phyloP scores from a whole-genome alignment of 768 basidiomycete species.

The Mycena belliarum region DNA sequence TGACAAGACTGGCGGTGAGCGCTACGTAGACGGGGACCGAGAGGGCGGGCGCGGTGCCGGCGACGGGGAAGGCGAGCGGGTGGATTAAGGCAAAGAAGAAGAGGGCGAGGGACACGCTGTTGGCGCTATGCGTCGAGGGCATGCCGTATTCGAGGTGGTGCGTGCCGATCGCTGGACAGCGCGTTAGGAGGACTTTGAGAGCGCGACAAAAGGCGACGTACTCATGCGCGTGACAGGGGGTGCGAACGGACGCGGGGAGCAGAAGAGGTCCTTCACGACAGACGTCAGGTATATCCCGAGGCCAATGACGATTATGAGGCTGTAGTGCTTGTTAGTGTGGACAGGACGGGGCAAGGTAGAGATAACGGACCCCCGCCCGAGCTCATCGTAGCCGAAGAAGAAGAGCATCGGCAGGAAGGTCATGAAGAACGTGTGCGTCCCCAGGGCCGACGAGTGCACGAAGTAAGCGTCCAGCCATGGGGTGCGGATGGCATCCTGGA shows the following conservation, averaged over 20 bases:
- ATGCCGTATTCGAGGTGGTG: conserved; percentile 94
- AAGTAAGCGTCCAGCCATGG: conserved; percentile 81
- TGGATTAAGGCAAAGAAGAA: conserved; percentile 68
- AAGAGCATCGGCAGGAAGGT: conserved; percentile 80
- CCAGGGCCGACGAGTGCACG: conserved; percentile 77
- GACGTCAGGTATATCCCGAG: conserved; percentile 87
- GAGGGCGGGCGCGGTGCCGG: conserved; percentile 31
- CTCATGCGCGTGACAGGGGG: conserved; percentile 91
- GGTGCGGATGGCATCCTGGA: conserved; percentile 54
- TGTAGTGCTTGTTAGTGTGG: conserved; percentile 27
- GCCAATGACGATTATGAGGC: conserved; percentile 68
- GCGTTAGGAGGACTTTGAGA: neutral
- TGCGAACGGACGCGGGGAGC: conserved; percentile 85
- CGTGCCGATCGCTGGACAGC: conserved; percentile 60
- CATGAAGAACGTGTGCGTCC: conserved; percentile 94
- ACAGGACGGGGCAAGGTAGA: neutral
- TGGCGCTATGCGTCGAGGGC: conserved; percentile 93
- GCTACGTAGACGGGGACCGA: conserved; percentile 47
- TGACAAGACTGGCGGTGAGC: conserved; percentile 43
- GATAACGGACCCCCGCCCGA: conserved; percentile 69
- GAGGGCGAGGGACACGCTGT: conserved; percentile 85
- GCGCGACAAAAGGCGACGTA: conserved; percentile 36
- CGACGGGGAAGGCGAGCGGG: conserved; percentile 41
- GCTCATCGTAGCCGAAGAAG: conserved; percentile 79
- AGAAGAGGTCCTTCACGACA: conserved; percentile 85